Evolutionary conservation across 768 basidiomycete species (phyloP), one percentile per base, ranked within the genome.

Genomic region (Collybia sp.): DNA sequence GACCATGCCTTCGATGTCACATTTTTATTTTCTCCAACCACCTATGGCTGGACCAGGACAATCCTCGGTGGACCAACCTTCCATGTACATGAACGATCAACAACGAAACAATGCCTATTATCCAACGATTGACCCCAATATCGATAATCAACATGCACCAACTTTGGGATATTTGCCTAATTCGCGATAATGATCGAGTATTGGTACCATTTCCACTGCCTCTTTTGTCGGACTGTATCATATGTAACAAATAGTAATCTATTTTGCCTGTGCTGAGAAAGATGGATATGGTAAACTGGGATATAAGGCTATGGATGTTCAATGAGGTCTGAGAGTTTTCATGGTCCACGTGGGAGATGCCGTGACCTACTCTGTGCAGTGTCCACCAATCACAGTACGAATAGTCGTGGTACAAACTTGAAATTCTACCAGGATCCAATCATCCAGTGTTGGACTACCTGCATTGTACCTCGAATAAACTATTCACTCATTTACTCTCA

Each of bases 121-220:
- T 49, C 67, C 71, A 1, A 61, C 64, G 12, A 69, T 72, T 40
- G 71, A 72, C 51, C 68, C 71, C 13, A 58, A 55, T 40, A 58
- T 62, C 34, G 58, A 58, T 19, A 50, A 51, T 35, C 47, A 49
- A 38, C n/a, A 47, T 12, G 36, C 57, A 10, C 35, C 45, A 2
- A 47, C 49, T 33, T 44, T 30, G 35, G 30, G 34, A 32, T 17
- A 30, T 11, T 12, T 17, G 12, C 25, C 20, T 9, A 30, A n/a
- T 13, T 25, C 31, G 31, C 42, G 30, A 6, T 12, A 30, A 6
- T 33, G 13, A 32, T n/a, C n/a, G n/a, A n/a, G n/a, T n/a, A n/a
- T n/a, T n/a, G n/a, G n/a, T n/a, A n/a, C 34, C 19, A n/a, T 43
- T 13, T 33, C 16, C 19, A 5, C 15, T 25, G 2, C 10, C 15